Evolutionary conservation across 2,329 filamentous ascomycete species (phyloP), one percentile per base, ranked within the genome.

Genomic region (Aspergillus pseudoviridinutans): DNA sequence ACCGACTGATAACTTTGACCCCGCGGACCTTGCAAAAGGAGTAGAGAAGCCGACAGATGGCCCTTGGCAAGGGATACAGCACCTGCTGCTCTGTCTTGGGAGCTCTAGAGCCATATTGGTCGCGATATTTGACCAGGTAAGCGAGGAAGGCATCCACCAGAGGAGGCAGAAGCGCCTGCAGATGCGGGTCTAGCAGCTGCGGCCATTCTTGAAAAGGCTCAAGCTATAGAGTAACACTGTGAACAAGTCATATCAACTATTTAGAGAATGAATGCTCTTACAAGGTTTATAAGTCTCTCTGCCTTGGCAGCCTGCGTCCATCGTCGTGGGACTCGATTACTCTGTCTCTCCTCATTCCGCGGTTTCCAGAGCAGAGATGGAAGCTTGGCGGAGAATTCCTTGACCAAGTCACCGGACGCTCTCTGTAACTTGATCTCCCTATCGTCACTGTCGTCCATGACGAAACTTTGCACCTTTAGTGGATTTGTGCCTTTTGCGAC

Each of bases 161-260:
- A 44, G 84, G 78, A 25, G 90, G 88, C 51, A 97, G 80, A 74
- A 95, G 86, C 61, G 78, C 82, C 52, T 89, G 86, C 46, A 99
- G 81, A 72, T 93, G 84, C 9, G 91, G 85, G 75, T 99, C 94
- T 27, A 99, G 83, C 42, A 97, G 82, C 72, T 99, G 94, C 20
- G 94, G 94, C 63, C 95, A 88, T 79, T 97, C 92, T 80, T 97
- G 93, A 66, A 97, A 99, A 1, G 89, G 87, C 65, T 97, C 92
- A 51, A 99, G 84, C 78, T 79, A 57, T 61, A 55, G 20, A 27
- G 38, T 56, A 58, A 52, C 44, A 41, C 42, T 25, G 27, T 3
- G 2, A 38, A 9, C 17, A 12, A 17, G 60, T 58, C 22, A 50
- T 28, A 61, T 59, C 46, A 51, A 50, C 20, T 59, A 58, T 20